phyloP scores from a whole-genome alignment of 2,329 filamentous ascomycete genomes.

The Aspergillus texensis region DNA sequence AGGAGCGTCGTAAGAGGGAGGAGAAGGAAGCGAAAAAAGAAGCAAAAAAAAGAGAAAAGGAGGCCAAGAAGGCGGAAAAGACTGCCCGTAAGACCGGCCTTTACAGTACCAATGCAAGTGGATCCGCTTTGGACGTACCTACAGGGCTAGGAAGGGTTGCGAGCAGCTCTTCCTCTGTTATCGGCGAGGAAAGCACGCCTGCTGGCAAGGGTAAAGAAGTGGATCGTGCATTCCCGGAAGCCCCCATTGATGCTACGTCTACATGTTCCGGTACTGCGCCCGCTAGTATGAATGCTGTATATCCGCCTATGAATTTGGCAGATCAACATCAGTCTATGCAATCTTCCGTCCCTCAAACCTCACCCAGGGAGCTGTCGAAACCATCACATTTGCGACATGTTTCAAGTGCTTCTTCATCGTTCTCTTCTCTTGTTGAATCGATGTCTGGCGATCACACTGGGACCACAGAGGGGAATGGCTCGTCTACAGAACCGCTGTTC shows the following conservation, averaged over 20 bases:
- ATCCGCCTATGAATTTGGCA: slow-evolving; percentile 10
- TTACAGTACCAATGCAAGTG: slow-evolving; percentile 61
- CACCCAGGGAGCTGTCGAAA: slow-evolving; percentile 56
- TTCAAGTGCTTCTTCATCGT: slow-evolving; percentile 78
- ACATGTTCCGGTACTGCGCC: slow-evolving; percentile 38
- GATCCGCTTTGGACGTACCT: slow-evolving; percentile 58
- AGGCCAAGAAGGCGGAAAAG: slow-evolving; percentile 74
- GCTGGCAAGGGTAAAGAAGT: slow-evolving; percentile 70
- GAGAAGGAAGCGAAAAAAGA: slow-evolving; percentile 81
- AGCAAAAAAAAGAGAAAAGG: slow-evolving; percentile 82
- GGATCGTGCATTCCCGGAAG: slow-evolving; percentile 53
- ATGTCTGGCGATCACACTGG: slow-evolving; percentile 41
- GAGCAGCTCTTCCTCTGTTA: slow-evolving; percentile 42
- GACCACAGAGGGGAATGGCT: slow-evolving; percentile 52
- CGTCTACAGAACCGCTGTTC: slow-evolving; percentile 75
- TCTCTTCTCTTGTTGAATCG: slow-evolving; percentile 75
- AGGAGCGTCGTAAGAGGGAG: slow-evolving; percentile 83
- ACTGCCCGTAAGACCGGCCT: slow-evolving; percentile 66
- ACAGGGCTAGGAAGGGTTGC: slow-evolving; percentile 37
- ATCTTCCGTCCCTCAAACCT: slow-evolving; percentile 28
- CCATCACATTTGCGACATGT: slow-evolving; percentile 77
- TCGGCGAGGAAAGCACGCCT: slow-evolving; percentile 39
- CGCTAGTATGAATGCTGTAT: slow-evolving; percentile 25
- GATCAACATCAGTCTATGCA: slow-evolving; percentile 22
- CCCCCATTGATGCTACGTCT: slow-evolving; percentile 8